Conservation (phyloP, 1,284 basidiomycete species). For the Boletus calvinii region DNA sequence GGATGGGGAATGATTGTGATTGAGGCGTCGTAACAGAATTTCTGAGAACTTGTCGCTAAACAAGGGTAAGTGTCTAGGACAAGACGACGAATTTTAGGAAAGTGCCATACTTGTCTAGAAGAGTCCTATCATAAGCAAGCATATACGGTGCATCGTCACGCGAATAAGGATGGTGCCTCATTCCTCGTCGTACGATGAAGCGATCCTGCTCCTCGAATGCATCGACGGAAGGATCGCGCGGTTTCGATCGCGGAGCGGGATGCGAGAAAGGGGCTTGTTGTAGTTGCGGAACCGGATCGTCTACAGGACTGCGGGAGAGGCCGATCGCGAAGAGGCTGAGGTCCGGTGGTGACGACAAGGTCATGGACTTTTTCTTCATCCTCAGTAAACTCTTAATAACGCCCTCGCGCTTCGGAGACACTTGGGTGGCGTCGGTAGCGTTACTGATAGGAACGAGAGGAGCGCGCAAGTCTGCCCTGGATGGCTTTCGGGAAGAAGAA, state of each 20-base stretch:
- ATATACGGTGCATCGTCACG: conserved; percentile 55
- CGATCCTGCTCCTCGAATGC: conserved; percentile 34
- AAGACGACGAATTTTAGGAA: conserved; percentile 4
- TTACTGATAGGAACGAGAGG: conserved; percentile 13
- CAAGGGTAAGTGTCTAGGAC: conserved; percentile 14
- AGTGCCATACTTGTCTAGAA: conserved; percentile 54
- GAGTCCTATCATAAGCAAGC: conserved; percentile 58
- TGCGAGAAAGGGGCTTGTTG: not conserved
- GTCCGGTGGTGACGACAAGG: conserved; percentile 4
- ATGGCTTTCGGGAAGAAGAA: conserved; percentile 9
- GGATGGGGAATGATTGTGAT: conserved; percentile 48
- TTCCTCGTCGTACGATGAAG: conserved; percentile 42
- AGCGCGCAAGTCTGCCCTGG: conserved; percentile 14
- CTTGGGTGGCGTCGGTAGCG: conserved; percentile 2
- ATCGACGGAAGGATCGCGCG: conserved; percentile 17
- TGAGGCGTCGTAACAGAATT: conserved; percentile 51
- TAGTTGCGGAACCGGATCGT: not conserved
- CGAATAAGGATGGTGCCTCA: conserved; percentile 55
- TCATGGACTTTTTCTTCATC: conserved; percentile 29
- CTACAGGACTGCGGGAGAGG: not conserved
- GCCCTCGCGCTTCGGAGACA: conserved; percentile 26
- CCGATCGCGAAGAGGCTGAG: conserved; percentile 11
- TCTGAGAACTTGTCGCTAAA: conserved; percentile 58
- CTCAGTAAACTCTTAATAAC: conserved; percentile 19
- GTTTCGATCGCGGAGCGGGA: not conserved